Evolutionary conservation across 2,329 filamentous ascomycete species (phyloP).

Genomic region (Mycocentrospora acerina): DNA sequence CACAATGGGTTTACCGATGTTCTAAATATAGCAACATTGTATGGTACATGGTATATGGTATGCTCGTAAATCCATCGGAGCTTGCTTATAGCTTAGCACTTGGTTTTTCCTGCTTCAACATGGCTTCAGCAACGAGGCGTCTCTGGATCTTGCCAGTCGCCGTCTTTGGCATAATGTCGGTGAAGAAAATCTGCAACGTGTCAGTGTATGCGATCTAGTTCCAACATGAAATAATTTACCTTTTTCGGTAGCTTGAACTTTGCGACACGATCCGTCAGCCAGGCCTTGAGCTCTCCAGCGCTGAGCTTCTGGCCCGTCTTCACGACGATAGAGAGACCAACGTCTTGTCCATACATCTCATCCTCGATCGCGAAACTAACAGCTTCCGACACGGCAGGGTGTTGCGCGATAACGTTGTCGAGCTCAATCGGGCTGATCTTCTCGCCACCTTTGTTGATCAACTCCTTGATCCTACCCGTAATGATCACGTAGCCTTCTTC

Average conservation of each 20-base stretch:
- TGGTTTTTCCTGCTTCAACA: slow-evolving; percentile 68
- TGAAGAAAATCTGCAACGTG: slow-evolving; percentile 68
- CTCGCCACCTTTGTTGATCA: slow-evolving; percentile 88
- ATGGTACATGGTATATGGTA: slow-evolving; percentile 11
- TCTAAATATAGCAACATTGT: not conserved
- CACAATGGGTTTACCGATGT: slow-evolving; percentile 4
- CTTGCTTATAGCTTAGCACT: slow-evolving; percentile 54
- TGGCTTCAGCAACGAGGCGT: slow-evolving; percentile 80
- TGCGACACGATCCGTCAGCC: slow-evolving; percentile 69
- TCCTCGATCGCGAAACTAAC: slow-evolving; percentile 83
- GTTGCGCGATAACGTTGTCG: slow-evolving; percentile 76
- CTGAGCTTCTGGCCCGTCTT: slow-evolving; percentile 61
- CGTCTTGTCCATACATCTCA: slow-evolving; percentile 80
- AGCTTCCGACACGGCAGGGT: slow-evolving; percentile 72
- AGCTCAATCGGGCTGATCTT: slow-evolving; percentile 88
- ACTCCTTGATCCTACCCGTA: slow-evolving; percentile 89
- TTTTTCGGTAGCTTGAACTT: slow-evolving; percentile 87
- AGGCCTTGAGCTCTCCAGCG: slow-evolving; percentile 65
- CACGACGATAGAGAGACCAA: slow-evolving; percentile 74
- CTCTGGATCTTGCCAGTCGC: slow-evolving; percentile 90
- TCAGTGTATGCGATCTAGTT: slow-evolving; percentile 19
- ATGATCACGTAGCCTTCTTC: slow-evolving; percentile 80
- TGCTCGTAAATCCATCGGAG: slow-evolving; percentile 7
- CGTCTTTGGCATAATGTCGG: slow-evolving; percentile 83
- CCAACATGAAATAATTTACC: slow-evolving; percentile 48